These are phyloP conservation scores for Fusarium sp. DNA, from an alignment of 2,329 filamentous ascomycete species.

Conservation along the genomic window DNA sequence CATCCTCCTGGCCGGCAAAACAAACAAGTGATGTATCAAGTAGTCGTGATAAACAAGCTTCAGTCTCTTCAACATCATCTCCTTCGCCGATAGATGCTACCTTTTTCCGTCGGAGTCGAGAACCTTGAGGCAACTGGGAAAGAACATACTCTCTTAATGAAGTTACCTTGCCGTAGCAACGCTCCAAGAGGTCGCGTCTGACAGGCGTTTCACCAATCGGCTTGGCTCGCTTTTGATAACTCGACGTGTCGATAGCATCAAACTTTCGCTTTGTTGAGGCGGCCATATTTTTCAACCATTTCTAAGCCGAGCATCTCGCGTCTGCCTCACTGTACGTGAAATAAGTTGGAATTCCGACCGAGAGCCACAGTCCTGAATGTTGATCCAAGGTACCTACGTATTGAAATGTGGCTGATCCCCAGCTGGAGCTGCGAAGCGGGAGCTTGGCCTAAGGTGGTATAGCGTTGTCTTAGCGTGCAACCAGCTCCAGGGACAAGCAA, in stretches of 20 bases:
- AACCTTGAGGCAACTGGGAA: constrained; percentile 73
- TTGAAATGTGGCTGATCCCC: constrained; percentile 29
- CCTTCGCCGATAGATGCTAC: constrained; percentile 61
- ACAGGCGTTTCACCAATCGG: constrained; percentile 41
- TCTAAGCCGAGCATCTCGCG: constrained; percentile 26
- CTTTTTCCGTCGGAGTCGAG: constrained; percentile 72
- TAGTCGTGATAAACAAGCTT: constrained; percentile 64
- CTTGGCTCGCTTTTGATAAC: constrained; percentile 27
- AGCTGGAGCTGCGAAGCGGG: constrained; percentile 12
- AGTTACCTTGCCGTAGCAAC: constrained; percentile 75
- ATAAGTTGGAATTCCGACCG: constrained; percentile 5
- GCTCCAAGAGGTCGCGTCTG: constrained; percentile 74
- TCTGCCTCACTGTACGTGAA: constrained; percentile 4
- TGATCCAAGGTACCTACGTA: too few relatives aligned
- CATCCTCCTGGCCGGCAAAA: constrained; percentile 51
- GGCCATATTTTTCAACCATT: constrained; percentile 42
- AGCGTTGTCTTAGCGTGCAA: background rate
- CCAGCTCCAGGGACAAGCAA: constrained; percentile 27
- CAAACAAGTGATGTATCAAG: constrained; percentile 81
- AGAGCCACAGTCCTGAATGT: constrained; percentile 6
- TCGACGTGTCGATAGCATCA: constrained; percentile 42
- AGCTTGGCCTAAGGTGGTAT: constrained; percentile 13
- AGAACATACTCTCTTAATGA: constrained; percentile 80
- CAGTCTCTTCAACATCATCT: constrained; percentile 48
- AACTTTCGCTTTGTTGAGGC: constrained; percentile 49